Conservation (phyloP, 1,284 basidiomycete species). For the Golubevia pallescens region DNA sequence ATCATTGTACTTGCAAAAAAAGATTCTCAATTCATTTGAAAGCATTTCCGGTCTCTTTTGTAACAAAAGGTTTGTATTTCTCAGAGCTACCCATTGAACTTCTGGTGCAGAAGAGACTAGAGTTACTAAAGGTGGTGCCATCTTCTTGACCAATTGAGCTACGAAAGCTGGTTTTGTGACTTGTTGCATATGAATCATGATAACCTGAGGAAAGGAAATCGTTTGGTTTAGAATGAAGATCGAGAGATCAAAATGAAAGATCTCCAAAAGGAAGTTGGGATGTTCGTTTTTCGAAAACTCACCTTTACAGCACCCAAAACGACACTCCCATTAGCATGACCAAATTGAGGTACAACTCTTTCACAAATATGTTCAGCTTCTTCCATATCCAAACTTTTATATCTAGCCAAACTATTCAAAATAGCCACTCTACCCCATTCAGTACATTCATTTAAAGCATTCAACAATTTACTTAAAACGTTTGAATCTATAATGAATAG, state of each 20-base stretch:
- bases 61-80: slow-evolving; percentile 93
- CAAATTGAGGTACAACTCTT: slow-evolving; percentile 95
- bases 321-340: slow-evolving; percentile 93
- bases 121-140: slow-evolving; percentile 67
- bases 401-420: slow-evolving; percentile 82
- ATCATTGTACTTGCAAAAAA: slow-evolving; percentile 99
- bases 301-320: slow-evolving; percentile 94
- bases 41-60: slow-evolving; percentile 89
- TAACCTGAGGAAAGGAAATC: slow-evolving; percentile 71
- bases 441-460: slow-evolving; percentile 96
- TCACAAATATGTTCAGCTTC: slow-evolving; percentile 99
- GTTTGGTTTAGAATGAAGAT: neutral
- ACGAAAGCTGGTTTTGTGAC: slow-evolving; percentile 26
- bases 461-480: slow-evolving; percentile 85
- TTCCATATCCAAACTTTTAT: slow-evolving; percentile 81
- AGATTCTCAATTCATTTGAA: slow-evolving; percentile 94
- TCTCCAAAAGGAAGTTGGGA: neutral
- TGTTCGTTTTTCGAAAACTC: slow-evolving; percentile 19
- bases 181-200: slow-evolving; percentile 74
- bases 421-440: slow-evolving; percentile 98
- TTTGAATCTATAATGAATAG: slow-evolving; percentile 81
- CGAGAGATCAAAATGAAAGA: neutral
- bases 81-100: slow-evolving; percentile 93
- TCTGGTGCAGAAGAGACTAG: slow-evolving; percentile 71
- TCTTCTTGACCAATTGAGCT: slow-evolving; percentile 59